Conservation (phyloP, 2,329 filamentous ascomycete species). For the Bipolaris bicolor region DNA sequence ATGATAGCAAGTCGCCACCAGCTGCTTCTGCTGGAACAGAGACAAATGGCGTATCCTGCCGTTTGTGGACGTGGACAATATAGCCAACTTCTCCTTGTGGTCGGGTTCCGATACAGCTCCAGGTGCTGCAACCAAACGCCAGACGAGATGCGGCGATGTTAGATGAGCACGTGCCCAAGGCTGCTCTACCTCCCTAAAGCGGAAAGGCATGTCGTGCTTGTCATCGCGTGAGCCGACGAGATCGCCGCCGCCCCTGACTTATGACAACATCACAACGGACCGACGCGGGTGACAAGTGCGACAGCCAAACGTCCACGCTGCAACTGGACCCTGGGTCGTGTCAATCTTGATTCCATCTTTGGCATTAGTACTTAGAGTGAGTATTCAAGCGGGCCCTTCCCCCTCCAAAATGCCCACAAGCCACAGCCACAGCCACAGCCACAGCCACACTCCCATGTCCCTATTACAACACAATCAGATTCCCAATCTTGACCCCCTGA, state of each 20-base stretch:
- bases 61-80: too few species aligned
- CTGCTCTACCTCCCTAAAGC: neutral
- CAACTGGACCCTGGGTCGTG: too few species aligned
- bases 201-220: neutral
- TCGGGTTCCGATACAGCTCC: neutral
- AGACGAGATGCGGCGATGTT: neutral
- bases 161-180: neutral
- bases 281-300: neutral
- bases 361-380: neutral
- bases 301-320: too few species aligned
- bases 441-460: neutral
- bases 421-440: neutral
- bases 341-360: too few species aligned
- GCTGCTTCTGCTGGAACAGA: too few species aligned
- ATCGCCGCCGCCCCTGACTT: constrained; percentile 3
- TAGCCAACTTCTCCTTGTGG: neutral
- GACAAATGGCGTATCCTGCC: too few species aligned
- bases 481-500: constrained; percentile 77
- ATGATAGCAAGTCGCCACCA: too few species aligned
- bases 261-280: neutral
- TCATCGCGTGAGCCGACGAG: neutral
- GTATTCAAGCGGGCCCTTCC: neutral
- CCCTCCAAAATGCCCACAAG: neutral
- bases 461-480: constrained; percentile 70
- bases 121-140: neutral